Evolutionary conservation across 306 rosid genomes (phyloP), one percentile per base, ranked within the genome.

Genomic region (Biancaea sappan): DNA sequence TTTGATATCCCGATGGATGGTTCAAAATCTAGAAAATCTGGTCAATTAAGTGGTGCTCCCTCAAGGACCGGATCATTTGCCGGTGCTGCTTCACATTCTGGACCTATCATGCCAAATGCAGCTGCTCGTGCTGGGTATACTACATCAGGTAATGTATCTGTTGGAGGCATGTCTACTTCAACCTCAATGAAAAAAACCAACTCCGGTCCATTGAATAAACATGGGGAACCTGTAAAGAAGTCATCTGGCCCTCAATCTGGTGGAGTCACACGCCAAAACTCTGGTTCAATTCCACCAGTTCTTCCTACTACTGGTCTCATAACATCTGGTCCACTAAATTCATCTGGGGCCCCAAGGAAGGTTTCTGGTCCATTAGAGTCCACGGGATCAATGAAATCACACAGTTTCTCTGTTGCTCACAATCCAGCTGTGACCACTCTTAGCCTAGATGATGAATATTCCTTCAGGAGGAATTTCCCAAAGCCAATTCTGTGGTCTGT

Each of bases 191-290:
- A 94, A 69, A 94, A 92, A 80, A 88, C 99, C 43, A 94, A 92
- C 83, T 94, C 99, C 31, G 97, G 99, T 61, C 99, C 99, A 5
- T 75, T 94, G 77, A 94, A 88, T 75, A 94, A 94, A 77, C 99
- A 94, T 18, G 99, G 99, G 21, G 99, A 94, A 29, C 99, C 99
- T 2, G 79, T 94, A 51, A 94, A 94, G 91, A 94, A 90, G 86
- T 82, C 91, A 8, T 94, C 99, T 73, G 99, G 99, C 40, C 99
- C 99, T 79, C 99, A 94, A 84, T 88, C 99, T 18, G 92, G 98
- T 61, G 96, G 94, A 16, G 97, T 83, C 77, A 89, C 98, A 13
- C 97, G 98, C 78, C 98, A 90, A 76, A 91, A 94, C 82, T 94
- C 98, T 19, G 99, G 99, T 59, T 90, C 96, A 57, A 88, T 94